Conservation (phyloP, 2,329 filamentous ascomycete species). For the Penicillium sp. region DNA sequence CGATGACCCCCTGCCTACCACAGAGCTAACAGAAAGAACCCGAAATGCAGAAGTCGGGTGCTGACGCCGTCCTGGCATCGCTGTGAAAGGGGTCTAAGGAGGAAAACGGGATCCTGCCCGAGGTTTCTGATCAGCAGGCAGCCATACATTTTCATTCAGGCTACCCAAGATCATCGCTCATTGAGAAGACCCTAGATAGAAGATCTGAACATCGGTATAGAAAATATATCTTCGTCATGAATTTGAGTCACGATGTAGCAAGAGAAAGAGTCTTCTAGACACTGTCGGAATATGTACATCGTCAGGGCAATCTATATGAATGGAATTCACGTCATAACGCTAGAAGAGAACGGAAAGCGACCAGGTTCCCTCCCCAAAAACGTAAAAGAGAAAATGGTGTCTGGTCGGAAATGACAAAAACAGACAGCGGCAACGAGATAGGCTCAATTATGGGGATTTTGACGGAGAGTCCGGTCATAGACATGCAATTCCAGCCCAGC, state of each 20-base stretch:
- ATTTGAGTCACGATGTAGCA: not conserved
- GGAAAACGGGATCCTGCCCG: not conserved
- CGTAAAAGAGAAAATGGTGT: not conserved
- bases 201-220: not conserved
- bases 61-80: conserved; percentile 40
- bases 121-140: not conserved
- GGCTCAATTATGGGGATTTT: not conserved
- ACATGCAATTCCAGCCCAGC: conserved; percentile 30
- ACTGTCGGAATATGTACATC: not conserved
- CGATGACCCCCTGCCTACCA: not conserved
- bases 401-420: not conserved
- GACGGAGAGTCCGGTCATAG: conserved; percentile 27
- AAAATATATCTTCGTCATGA: not conserved
- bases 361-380: not conserved
- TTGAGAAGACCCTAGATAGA: not conserved
- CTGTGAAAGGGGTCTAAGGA: conserved; percentile 22
- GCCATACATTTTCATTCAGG: not conserved
- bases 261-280: not conserved
- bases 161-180: not conserved
- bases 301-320: not conserved
- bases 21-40: not conserved
- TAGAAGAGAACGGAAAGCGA: not conserved
- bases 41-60: conserved; percentile 35
- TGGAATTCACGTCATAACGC: not conserved
- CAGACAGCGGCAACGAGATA: not conserved